Evolutionary conservation across 345 rosid genomes (phyloP).

Genomic region (Euphorbia tirucalli): DNA sequence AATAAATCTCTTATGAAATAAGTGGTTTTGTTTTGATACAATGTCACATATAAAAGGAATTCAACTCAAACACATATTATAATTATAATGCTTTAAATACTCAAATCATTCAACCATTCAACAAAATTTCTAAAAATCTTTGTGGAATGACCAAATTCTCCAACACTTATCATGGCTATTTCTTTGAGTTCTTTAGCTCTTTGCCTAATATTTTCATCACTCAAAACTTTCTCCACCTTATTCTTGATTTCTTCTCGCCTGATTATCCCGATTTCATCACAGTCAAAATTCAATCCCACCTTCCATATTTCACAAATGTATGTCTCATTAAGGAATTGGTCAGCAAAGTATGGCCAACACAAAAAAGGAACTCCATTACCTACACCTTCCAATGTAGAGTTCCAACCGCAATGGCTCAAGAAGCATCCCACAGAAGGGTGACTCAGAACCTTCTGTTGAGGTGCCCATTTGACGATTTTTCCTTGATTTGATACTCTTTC

Average conservation of each 20-base stretch:
- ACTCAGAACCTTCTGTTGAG: constrained; percentile 24
- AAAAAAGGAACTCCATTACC: constrained; percentile 50
- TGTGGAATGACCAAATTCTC: neutral
- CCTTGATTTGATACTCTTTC: neutral
- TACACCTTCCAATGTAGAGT: constrained; percentile 53
- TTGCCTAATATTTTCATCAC: neutral
- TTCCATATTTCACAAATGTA: constrained; percentile 38
- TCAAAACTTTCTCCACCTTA: constrained; percentile 5
- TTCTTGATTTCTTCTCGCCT: neutral
- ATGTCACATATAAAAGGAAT: too few relatives aligned
- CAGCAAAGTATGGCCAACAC: constrained; percentile 51
- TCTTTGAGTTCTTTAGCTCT: neutral
- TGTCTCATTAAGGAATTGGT: constrained; percentile 35
- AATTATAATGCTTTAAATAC: too few relatives aligned
- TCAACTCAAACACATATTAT: too few relatives aligned
- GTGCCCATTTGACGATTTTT: constrained; percentile 18
- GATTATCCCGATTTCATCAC: neutral
- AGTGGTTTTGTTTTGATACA: too few relatives aligned
- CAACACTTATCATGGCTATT: neutral
- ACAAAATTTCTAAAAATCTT: constrained; percentile 2
- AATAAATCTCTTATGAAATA: too few relatives aligned
- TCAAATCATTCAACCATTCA: neutral
- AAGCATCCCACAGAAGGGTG: constrained; percentile 30
- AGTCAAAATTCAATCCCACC: constrained; percentile 7
- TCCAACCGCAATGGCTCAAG: constrained; percentile 64